These are phyloP conservation scores for Mitragyna speciosa DNA, from an alignment of 257 asterid genomes.

Conservation along the genomic window DNA sequence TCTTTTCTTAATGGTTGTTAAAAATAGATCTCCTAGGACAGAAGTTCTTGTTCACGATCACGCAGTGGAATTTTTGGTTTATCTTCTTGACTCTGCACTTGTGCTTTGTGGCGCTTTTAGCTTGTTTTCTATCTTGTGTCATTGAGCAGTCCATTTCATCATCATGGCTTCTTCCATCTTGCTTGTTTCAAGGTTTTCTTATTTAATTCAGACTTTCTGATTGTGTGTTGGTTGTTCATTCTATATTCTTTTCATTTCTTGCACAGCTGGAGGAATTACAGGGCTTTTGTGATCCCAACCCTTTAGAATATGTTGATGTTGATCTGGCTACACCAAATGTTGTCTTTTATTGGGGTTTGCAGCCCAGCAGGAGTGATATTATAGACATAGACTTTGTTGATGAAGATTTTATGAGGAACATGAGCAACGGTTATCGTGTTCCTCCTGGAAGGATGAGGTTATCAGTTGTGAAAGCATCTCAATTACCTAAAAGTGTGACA, in stretches of 20 bases:
- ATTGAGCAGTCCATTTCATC: not conserved
- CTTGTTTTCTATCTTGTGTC: not conserved
- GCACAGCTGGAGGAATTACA: constrained; percentile 51
- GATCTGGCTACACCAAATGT: constrained; percentile 36
- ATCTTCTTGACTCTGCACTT: not conserved
- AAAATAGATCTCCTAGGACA: not conserved
- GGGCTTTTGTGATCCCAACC: constrained; percentile 56
- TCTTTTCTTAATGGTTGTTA: not conserved
- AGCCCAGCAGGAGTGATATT: constrained; percentile 24
- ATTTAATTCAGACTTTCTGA: not conserved
- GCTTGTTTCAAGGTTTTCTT: not conserved
- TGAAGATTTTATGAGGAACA: constrained; percentile 34
- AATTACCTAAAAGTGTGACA: constrained; percentile 27
- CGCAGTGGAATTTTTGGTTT: not conserved
- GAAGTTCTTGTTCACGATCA: not conserved
- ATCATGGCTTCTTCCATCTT: not conserved
- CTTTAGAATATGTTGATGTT: constrained; percentile 39
- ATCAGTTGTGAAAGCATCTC: constrained; percentile 35
- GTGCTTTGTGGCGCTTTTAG: not conserved
- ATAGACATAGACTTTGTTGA: constrained; percentile 30
- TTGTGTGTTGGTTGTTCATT: not conserved
- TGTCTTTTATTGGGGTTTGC: constrained; percentile 55
- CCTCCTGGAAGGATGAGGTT: constrained; percentile 38
- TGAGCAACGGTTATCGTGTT: constrained; percentile 32
- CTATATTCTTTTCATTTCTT: not conserved